These are phyloP conservation scores for Neoarthrinium moseri DNA, from an alignment of 2,329 filamentous ascomycete genomes.

Conservation along the genomic window DNA sequence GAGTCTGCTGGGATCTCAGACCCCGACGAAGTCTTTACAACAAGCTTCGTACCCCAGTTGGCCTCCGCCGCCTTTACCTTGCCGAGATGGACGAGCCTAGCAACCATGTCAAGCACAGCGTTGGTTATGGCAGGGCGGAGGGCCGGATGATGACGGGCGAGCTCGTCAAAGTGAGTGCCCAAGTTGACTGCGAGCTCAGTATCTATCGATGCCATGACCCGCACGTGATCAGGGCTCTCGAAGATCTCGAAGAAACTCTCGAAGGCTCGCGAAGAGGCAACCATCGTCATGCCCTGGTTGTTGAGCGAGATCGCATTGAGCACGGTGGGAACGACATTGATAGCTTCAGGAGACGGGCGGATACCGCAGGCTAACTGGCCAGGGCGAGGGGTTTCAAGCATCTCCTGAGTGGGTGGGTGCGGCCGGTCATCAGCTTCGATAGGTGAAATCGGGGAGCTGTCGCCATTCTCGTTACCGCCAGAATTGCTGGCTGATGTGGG, in stretches of 20 bases:
- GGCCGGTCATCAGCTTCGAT: conserved; percentile 39
- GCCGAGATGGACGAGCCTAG: conserved; percentile 74
- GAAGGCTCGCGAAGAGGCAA: conserved; percentile 78
- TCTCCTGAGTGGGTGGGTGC: conserved; percentile 52
- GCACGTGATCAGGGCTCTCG: conserved; percentile 85
- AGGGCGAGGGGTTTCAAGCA: conserved; percentile 43
- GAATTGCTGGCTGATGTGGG: conserved; percentile 30
- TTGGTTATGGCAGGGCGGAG: conserved; percentile 78
- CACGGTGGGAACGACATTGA: conserved; percentile 80
- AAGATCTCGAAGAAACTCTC: conserved; percentile 95
- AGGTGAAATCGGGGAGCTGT: conserved; percentile 36
- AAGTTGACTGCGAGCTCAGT: conserved; percentile 67
- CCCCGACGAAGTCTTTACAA: conserved; percentile 58
- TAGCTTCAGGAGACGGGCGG: conserved; percentile 83
- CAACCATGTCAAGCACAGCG: conserved; percentile 86
- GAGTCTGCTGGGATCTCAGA: conserved; percentile 57
- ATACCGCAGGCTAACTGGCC: conserved; percentile 66
- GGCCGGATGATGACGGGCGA: conserved; percentile 87
- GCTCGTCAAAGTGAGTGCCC: conserved; percentile 86
- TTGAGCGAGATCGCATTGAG: conserved; percentile 95
- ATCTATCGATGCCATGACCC: conserved; percentile 71
- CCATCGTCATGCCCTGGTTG: conserved; percentile 80
- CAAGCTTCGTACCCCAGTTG: conserved; percentile 78
- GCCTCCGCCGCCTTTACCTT: conserved; percentile 65
- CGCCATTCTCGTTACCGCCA: conserved; percentile 28